Base-by-base conservation (phyloP, 2,329 filamentous ascomycete species). In the Alternaria sp. region DNA sequence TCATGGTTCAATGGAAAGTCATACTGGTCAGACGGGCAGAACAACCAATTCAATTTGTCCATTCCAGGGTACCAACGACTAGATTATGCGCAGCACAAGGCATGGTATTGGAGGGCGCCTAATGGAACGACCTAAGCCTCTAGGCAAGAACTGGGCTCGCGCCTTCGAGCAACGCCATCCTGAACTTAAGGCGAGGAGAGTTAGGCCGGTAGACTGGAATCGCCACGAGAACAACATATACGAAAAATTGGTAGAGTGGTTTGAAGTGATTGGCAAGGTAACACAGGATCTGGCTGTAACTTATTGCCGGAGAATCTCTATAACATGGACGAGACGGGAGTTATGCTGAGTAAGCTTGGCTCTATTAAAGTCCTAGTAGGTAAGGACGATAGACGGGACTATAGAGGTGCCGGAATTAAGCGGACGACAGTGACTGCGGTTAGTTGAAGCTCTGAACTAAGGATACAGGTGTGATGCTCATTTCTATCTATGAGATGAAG, bases 211-310 rank as follows among this genome's bases (percentile, higher is more conserved):
- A n/a, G 67, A 71, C 51, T 72, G 56, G 67, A 63, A 70, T 3
- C 57, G 61, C 5, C 51, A 72, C 36, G 21, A 21, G 14, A 49
- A 14, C 13, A 54, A 68, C 44, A 70, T 61, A 23, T 62, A 70
- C 48, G 26, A 52, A n/a, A 71, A 73, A 60, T 54, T 71, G 1
- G 50, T 21, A 44, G 48, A 67, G 21, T 71, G 54, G 69, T 72
- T 72, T 53, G 53, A 69, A 17, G 63, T 58, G 3, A 49, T 49
- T 5, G 31, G 31, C 17, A 36, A 49, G 45, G 45, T 26, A 7
- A 44, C 71, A 49, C 10, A 62, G 8, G 55, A 67, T 9, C 58
- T 53, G n/a, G 45, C 10, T 49, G 52, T n/a, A n/a, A n/a, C n/a
- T n/a, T 71, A 33, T 37, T 56, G 1, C 56, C 54, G 37, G 65